phyloP scores from a whole-genome alignment of 2,329 filamentous ascomycete species.

The Acarospora socialis region DNA sequence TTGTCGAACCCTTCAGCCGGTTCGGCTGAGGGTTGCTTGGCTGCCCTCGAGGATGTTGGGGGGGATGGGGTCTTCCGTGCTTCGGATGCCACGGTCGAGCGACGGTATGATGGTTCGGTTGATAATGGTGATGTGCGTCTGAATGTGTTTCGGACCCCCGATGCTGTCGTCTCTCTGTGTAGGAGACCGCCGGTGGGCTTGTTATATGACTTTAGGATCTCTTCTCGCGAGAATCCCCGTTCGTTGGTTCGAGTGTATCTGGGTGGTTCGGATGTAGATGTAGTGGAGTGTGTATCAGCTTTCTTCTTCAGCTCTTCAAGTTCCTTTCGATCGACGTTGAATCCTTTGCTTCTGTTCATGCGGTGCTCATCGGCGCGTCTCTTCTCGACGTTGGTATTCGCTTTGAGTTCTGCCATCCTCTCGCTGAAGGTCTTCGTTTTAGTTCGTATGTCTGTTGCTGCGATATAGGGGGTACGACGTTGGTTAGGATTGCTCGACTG shows the following conservation, averaged over 20 bases:
- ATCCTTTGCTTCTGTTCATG: constrained; percentile 27
- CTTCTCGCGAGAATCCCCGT: constrained; percentile 12
- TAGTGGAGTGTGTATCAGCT: constrained; percentile 22
- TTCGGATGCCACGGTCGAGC: background rate
- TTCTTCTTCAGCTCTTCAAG: constrained; percentile 26
- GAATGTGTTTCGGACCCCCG: constrained; percentile 1
- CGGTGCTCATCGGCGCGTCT: constrained; percentile 30
- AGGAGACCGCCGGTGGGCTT: constrained; percentile 9
- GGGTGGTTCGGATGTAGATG: constrained; percentile 13
- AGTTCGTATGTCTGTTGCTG: constrained; percentile 7
- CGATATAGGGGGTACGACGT: background rate
- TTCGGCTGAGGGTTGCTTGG: constrained; percentile 2
- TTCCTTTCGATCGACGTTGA: constrained; percentile 25
- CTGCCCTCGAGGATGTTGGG: constrained; percentile 13
- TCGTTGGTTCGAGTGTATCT: background rate
- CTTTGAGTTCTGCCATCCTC: constrained; percentile 60
- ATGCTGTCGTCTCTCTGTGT: constrained; percentile 6
- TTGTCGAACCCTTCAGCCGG: constrained; percentile 55
- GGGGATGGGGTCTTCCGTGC: background rate
- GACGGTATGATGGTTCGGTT: background rate
- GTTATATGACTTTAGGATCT: constrained; percentile 13
- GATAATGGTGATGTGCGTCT: constrained; percentile 1
- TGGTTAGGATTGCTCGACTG: constrained; percentile 8
- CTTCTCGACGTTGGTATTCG: no score
- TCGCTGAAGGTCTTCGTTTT: constrained; percentile 62